Percentiles rank a stretch among this genome's conserved stretches.
Conservation (phyloP, 371 early-diverging fungal species). For the Mucor lusitanicus region DNA sequence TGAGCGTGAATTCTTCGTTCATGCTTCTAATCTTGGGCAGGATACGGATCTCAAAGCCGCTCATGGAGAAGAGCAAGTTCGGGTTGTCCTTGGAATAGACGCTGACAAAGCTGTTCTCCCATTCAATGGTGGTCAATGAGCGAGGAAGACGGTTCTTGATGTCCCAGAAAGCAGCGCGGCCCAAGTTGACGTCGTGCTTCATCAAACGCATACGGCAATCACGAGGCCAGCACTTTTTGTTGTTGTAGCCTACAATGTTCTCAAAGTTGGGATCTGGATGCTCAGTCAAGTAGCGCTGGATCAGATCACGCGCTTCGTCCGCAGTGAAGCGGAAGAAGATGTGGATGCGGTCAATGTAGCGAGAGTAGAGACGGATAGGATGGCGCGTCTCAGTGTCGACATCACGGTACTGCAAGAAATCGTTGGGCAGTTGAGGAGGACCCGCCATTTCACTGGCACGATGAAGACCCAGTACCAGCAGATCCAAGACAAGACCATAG, state of each 20-base stretch:
- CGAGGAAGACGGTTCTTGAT: conserved; percentile 97
- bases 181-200: conserved; percentile 92
- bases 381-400: conserved; percentile 91
- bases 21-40: conserved; percentile 87
- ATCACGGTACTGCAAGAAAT: conserved; percentile 96
- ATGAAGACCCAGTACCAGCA: conserved; percentile 94
- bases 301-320: conserved; percentile 93
- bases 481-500: conserved; percentile 96
- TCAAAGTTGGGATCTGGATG: conserved; percentile 99
- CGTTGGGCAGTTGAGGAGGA: conserved; percentile 91
- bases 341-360: conserved; percentile 93
- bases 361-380: conserved; percentile 95
- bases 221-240: conserved; percentile 96
- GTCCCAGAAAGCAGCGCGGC: conserved; percentile 96
- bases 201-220: conserved; percentile 99
- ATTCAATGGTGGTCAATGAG: conserved; percentile 95
- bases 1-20: conserved; percentile 87
- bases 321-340: conserved; percentile 94
- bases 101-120: conserved; percentile 95
- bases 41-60: conserved; percentile 90
- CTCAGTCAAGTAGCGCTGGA: conserved; percentile 96
- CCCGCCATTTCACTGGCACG: conserved; percentile 98
- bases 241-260: conserved; percentile 98
- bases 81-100: conserved; percentile 98
- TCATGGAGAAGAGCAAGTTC: conserved; percentile 91